Evolutionary conservation across 2,329 filamentous ascomycete genomes (phyloP).

Genomic region (Knufia petricola): DNA sequence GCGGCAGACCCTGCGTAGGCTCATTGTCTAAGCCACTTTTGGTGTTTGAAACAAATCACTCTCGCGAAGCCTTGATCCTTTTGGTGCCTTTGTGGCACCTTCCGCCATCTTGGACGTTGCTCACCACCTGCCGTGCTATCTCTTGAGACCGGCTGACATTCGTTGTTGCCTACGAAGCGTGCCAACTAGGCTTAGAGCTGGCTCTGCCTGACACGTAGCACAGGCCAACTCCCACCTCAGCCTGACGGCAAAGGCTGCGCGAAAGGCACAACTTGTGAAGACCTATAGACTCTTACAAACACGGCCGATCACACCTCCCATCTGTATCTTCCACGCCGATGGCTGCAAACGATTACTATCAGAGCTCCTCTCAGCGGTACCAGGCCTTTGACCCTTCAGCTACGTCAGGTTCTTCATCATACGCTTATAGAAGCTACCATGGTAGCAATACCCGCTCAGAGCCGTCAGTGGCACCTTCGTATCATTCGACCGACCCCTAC

Average conservation of each 20-base stretch:
- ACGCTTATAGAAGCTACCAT: background rate
- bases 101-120: background rate
- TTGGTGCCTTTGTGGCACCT: background rate
- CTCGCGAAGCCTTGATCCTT: background rate
- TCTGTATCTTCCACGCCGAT: conserved; percentile 35
- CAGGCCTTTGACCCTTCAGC: background rate
- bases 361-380: conserved; percentile 5
- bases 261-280: background rate
- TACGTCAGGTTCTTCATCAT: background rate
- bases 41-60: background rate
- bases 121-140: background rate
- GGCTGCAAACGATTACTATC: conserved; percentile 59
- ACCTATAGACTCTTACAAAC: background rate
- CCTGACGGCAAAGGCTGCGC: background rate
- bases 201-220: background rate
- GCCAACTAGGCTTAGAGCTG: background rate
- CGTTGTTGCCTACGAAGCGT: background rate
- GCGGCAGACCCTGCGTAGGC: background rate
- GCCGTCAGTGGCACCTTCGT: conserved; percentile 1
- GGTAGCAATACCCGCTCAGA: background rate
- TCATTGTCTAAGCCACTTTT: conserved; percentile 3
- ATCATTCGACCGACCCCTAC: conserved; percentile 6
- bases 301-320: background rate
- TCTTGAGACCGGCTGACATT: background rate
- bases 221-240: background rate